Evolutionary conservation across 2,329 filamentous ascomycete species (phyloP).

Genomic region (Aspergillus candidus): DNA sequence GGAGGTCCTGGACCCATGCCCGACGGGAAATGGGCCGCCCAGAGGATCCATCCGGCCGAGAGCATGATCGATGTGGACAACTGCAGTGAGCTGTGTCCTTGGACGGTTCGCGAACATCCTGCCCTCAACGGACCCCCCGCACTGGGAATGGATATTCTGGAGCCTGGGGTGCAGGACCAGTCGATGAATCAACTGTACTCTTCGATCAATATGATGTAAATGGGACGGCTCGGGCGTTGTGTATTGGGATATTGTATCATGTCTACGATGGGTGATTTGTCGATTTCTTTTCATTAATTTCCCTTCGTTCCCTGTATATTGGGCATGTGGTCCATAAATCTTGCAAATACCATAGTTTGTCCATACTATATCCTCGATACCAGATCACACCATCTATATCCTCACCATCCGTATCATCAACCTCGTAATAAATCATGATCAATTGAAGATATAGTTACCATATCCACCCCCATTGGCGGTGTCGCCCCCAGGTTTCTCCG

Average conservation of each 20-base stretch:
- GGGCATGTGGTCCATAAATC: no score
- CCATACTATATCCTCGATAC: no score
- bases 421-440: no score
- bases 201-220: constrained; percentile 31
- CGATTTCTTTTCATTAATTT: not conserved
- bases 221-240: not conserved
- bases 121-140: constrained; percentile 27
- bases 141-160: constrained; percentile 29
- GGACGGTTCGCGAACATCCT: constrained; percentile 35
- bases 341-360: no score
- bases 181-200: constrained; percentile 32
- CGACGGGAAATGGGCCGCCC: constrained; percentile 28
- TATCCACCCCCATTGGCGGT: no score
- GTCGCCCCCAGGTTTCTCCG: constrained; percentile 25
- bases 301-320: no score
- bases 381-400: no score
- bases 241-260: constrained; percentile 2
- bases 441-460: constrained; percentile 8
- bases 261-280: not conserved
- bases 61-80: constrained; percentile 29
- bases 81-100: constrained; percentile 35
- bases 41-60: constrained; percentile 35
- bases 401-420: no score
- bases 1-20: constrained; percentile 23
- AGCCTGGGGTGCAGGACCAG: constrained; percentile 26